A percentile compares a stretch with the other conserved stretches of the same genome.
Evolutionary conservation across 2,329 filamentous ascomycete species (phyloP).

Genomic region (Chaetomium strumarium): DNA sequence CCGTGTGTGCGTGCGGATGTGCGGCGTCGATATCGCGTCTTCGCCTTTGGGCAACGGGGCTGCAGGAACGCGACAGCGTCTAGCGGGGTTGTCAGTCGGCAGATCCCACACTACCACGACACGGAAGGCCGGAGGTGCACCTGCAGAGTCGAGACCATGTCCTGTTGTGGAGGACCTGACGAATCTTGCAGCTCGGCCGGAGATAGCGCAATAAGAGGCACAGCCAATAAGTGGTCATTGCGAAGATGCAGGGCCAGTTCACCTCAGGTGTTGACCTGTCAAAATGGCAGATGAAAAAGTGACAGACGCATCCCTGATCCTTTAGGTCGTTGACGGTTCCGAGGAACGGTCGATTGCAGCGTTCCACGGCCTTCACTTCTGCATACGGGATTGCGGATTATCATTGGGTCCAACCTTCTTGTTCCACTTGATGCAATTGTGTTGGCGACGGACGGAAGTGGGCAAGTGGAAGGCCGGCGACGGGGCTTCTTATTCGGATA

Average conservation of each 20-base stretch:
- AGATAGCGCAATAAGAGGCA: neutral
- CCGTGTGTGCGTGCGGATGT: neutral
- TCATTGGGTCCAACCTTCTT: too few species aligned
- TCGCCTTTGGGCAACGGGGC: neutral
- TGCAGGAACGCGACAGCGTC: conserved; percentile 1
- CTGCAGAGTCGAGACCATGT: neutral
- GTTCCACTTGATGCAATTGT: too few species aligned
- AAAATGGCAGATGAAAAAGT: too few species aligned
- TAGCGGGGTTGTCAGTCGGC: neutral
- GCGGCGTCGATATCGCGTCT: neutral
- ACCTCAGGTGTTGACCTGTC: too few species aligned
- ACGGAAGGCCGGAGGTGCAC: neutral
- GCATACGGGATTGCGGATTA: too few species aligned
- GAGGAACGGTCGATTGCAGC: neutral
- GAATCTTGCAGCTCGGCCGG: neutral
- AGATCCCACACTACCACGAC: neutral
- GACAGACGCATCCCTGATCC: neutral
- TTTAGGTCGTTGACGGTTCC: neutral
- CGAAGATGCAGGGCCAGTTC: too few species aligned
- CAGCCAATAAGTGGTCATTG: neutral
- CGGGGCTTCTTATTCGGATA: too few species aligned
- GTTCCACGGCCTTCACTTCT: neutral
- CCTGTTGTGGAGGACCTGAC: neutral
- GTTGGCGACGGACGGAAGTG: too few species aligned
- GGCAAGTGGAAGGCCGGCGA: too few species aligned